Conservation (phyloP, 2,329 filamentous ascomycete genomes). For the Aurifilum marmelostoma region DNA sequence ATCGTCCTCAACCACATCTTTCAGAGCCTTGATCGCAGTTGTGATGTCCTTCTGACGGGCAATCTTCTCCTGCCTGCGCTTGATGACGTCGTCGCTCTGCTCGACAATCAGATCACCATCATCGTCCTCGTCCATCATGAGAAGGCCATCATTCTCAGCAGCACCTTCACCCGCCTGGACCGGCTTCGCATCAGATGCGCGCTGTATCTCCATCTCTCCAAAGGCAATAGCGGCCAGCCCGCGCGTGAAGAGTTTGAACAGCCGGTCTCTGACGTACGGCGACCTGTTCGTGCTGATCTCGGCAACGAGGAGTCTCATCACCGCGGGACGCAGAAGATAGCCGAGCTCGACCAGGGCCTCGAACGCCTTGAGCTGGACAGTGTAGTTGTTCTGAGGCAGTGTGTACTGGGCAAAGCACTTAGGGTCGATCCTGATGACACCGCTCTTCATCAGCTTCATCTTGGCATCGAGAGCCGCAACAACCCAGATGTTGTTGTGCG, state of each 20-base stretch:
- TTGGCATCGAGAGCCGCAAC: conserved; percentile 65
- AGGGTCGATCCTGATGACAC: conserved; percentile 58
- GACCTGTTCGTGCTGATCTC: conserved; percentile 65
- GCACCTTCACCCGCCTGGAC: not conserved
- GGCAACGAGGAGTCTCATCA: conserved; percentile 61
- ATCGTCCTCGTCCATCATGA: conserved; percentile 33
- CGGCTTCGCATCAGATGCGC: conserved; percentile 19
- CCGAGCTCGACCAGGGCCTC: conserved; percentile 67
- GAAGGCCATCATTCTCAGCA: conserved; percentile 18
- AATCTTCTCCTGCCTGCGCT: conserved; percentile 50
- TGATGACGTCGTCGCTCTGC: conserved; percentile 46
- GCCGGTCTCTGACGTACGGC: conserved; percentile 62
- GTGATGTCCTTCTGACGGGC: conserved; percentile 53
- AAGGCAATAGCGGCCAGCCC: conserved; percentile 67
- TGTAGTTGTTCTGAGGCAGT: conserved; percentile 64
- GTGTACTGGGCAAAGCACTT: conserved; percentile 66
- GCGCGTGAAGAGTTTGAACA: conserved; percentile 61
- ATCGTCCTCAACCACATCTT: conserved; percentile 51
- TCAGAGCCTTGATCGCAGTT: conserved; percentile 51
- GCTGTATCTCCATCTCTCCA: conserved; percentile 49
- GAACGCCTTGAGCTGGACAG: conserved; percentile 68
- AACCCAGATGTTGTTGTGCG: conserved; percentile 70
- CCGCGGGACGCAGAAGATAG: conserved; percentile 56
- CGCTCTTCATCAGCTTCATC: conserved; percentile 65
- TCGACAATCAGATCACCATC: conserved; percentile 53